A percentile compares a stretch with the other conserved stretches of the same genome.
Conservation (phyloP, 495 filamentous ascomycete species). For the Aspergillus diversus region DNA sequence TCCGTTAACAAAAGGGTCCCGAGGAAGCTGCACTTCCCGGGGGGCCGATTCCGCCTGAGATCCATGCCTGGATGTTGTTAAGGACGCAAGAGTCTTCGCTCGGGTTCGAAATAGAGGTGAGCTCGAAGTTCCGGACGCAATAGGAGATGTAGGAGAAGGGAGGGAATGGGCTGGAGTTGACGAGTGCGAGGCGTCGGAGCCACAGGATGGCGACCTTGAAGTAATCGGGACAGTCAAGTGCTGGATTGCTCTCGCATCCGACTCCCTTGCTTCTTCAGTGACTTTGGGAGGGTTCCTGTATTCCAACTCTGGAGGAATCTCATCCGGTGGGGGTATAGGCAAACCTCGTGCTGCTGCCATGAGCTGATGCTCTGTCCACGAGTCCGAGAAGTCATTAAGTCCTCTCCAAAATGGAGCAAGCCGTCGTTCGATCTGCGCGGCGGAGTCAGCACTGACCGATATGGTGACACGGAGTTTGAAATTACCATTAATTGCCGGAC, state of each 20-base stretch:
- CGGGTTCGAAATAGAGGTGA: slow-evolving; percentile 68
- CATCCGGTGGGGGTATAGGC: slow-evolving; percentile 80
- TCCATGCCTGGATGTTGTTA: slow-evolving; percentile 69
- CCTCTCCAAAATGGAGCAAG: slow-evolving; percentile 96
- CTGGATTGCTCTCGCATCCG: slow-evolving; percentile 55
- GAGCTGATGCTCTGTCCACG: slow-evolving; percentile 92
- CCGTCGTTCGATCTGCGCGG: slow-evolving; percentile 78
- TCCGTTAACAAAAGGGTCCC: slow-evolving; percentile 88
- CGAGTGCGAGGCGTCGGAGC: slow-evolving; percentile 65
- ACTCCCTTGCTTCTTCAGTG: slow-evolving; percentile 42
- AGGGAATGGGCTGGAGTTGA: slow-evolving; percentile 53
- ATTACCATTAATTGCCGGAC: slow-evolving; percentile 92
- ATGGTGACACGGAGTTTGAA: neutral
- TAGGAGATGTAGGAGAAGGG: slow-evolving; percentile 53
- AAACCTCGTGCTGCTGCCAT: slow-evolving; percentile 88
- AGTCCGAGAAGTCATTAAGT: slow-evolving; percentile 81
- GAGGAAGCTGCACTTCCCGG: slow-evolving; percentile 77
- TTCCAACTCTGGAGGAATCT: slow-evolving; percentile 72
- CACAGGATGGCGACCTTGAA: slow-evolving; percentile 71
- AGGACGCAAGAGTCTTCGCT: slow-evolving; percentile 82
- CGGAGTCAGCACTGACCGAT: slow-evolving; percentile 23
- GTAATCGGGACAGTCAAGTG: slow-evolving; percentile 76
- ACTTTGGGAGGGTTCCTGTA: slow-evolving; percentile 45
- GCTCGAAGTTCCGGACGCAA: slow-evolving; percentile 60
- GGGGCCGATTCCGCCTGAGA: slow-evolving; percentile 71